Conservation (phyloP, 495 filamentous ascomycete species). For the Xylaria nigripes region DNA sequence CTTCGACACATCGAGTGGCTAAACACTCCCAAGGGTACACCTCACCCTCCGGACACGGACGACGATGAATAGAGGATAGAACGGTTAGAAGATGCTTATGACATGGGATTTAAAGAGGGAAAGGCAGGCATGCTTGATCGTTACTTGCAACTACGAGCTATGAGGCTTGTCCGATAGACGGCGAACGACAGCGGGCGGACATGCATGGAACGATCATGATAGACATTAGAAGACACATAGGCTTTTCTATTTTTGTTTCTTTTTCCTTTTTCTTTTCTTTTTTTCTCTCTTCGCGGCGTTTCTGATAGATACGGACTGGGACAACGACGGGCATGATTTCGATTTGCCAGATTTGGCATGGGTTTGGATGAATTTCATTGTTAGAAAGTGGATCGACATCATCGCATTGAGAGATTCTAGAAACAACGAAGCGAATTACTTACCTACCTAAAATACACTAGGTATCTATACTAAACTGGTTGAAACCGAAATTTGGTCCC, state of each 20-base stretch:
- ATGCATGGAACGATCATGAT: constrained; percentile 4
- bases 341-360: too few relatives aligned
- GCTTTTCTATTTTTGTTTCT: too few relatives aligned
- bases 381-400: too few relatives aligned
- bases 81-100: neutral
- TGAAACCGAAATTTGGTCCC: too few relatives aligned
- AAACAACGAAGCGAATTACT: too few relatives aligned
- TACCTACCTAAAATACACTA: too few relatives aligned
- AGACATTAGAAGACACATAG: neutral
- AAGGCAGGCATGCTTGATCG: neutral
- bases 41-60: constrained; percentile 68
- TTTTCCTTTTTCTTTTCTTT: neutral
- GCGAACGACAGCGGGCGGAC: neutral
- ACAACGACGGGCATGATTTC: too few relatives aligned
- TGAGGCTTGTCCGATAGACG: constrained; percentile 2
- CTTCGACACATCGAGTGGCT: constrained; percentile 95
- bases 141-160: neutral
- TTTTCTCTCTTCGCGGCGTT: neutral
- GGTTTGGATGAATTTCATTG: too few relatives aligned
- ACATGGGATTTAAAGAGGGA: neutral
- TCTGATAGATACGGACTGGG: too few relatives aligned
- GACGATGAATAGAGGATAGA: constrained; percentile 52
- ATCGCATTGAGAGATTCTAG: too few relatives aligned
- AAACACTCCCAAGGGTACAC: constrained; percentile 69
- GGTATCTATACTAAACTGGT: too few relatives aligned